A percentile compares a stretch with the other conserved stretches of the same genome.
phyloP scores from a whole-genome alignment of 1,139 yeast species.

The Casaregolazyma suthepensis region DNA sequence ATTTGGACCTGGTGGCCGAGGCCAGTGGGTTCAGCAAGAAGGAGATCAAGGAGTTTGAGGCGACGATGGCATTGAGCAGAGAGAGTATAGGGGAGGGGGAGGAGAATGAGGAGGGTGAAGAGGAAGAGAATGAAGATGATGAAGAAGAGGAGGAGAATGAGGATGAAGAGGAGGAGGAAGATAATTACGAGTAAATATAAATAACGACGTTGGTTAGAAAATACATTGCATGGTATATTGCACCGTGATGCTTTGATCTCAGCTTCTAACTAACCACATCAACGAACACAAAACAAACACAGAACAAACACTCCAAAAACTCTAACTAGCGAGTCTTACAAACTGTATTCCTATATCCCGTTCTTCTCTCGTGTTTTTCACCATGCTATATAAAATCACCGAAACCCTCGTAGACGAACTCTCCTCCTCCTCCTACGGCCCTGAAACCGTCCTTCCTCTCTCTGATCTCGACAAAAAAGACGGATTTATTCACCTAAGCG shows the following conservation, averaged over 20 bases:
- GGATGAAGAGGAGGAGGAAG: slow-evolving; percentile 31
- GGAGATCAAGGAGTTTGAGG: slow-evolving; percentile 65
- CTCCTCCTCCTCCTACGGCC: slow-evolving; percentile 21
- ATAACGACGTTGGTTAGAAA: background rate
- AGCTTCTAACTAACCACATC: background rate
- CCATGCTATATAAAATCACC: slow-evolving; percentile 27
- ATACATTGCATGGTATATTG: background rate
- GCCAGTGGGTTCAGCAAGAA: slow-evolving; percentile 90
- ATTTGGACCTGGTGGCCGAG: slow-evolving; percentile 73
- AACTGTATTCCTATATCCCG: no score
- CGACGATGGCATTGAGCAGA: slow-evolving; percentile 60
- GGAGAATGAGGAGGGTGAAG: slow-evolving; percentile 21
- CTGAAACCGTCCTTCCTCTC: slow-evolving; percentile 23
- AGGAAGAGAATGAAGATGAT: slow-evolving; percentile 19
- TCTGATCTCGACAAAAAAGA: slow-evolving; percentile 27
- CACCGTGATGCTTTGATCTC: background rate
- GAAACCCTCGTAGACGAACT: slow-evolving; percentile 23
- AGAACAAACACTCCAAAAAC: background rate
- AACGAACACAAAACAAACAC: background rate
- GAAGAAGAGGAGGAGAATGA: slow-evolving; percentile 33
- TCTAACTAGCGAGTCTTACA: no score
- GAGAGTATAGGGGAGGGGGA: slow-evolving; percentile 31
- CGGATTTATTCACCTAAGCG: slow-evolving; percentile 29
- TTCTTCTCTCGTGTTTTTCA: background rate
- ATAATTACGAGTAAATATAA: background rate